Evolutionary conservation across 192 early-diverging fungal species (phyloP).

Genomic region (Obelidium mucronatum): DNA sequence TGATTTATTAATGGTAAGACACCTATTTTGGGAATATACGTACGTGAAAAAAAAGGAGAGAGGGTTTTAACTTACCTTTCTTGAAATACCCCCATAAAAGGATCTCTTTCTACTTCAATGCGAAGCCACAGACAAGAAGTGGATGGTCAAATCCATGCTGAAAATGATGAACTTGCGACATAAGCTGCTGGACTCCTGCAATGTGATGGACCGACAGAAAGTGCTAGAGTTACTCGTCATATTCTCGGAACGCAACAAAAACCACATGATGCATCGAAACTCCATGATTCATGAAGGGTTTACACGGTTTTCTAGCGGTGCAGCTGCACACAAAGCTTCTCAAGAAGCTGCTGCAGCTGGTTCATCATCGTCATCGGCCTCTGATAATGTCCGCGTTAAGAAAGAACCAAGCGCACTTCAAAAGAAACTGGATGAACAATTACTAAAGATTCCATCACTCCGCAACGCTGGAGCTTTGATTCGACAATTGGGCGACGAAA

Average conservation of each 20-base stretch:
- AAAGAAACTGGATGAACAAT: background rate
- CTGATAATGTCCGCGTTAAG: background rate
- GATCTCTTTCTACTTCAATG: background rate
- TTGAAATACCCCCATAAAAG: background rate
- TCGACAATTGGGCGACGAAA: background rate
- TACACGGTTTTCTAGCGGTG: background rate
- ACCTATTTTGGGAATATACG: too few species aligned
- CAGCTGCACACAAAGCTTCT: background rate
- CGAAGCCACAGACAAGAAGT: background rate
- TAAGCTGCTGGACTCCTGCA: background rate
- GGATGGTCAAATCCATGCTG: background rate
- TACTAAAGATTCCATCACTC: background rate
- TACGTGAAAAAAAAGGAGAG: too few species aligned
- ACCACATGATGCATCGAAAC: background rate
- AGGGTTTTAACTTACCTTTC: background rate
- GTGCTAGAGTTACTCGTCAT: background rate
- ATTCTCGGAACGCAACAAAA: conserved; percentile 20
- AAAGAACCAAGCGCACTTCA: background rate
- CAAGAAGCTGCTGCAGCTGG: background rate
- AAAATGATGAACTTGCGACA: background rate
- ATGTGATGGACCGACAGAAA: conserved; percentile 8
- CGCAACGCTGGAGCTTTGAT: background rate
- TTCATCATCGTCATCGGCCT: background rate
- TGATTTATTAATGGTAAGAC: background rate
- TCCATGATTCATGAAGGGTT: background rate